These are phyloP conservation scores for Phlegmacium glaucopus DNA, from an alignment of 768 basidiomycete species.

Conservation along the genomic window DNA sequence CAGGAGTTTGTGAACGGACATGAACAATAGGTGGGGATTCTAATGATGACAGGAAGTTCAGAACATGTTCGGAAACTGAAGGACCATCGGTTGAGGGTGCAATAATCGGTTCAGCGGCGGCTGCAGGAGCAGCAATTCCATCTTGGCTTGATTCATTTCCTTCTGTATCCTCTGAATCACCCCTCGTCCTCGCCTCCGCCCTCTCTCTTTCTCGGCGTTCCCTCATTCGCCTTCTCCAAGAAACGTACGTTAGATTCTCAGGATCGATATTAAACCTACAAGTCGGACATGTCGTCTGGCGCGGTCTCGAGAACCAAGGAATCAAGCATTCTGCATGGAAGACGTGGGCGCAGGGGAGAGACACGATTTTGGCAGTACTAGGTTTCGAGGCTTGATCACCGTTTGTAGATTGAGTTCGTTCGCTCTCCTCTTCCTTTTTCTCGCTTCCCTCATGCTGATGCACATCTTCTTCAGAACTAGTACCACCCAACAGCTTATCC, in stretches of 20 bases:
- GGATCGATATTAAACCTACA: slow-evolving; percentile 85
- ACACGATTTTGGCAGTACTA: slow-evolving; percentile 42
- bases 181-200: neutral
- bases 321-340: slow-evolving; percentile 77
- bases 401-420: slow-evolving; percentile 16
- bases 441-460: slow-evolving; percentile 4
- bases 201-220: slow-evolving; percentile 12
- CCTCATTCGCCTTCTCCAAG: slow-evolving; percentile 20
- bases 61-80: no score
- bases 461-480: slow-evolving; percentile 25
- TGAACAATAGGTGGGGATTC: no score
- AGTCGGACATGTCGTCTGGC: slow-evolving; percentile 79
- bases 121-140: neutral
- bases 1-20: no score
- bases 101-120: no score
- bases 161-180: neutral
- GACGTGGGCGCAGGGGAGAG: slow-evolving; percentile 77
- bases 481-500: slow-evolving; percentile 57
- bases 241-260: slow-evolving; percentile 58
- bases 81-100: no score
- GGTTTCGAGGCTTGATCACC: no score
- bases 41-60: no score
- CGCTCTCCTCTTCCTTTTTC: slow-evolving; percentile 6
- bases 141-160: neutral
- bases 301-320: slow-evolving; percentile 80